These are phyloP conservation scores for Ogataea salicorniae DNA, from an alignment of 805 yeast species.

Conservation along the genomic window DNA sequence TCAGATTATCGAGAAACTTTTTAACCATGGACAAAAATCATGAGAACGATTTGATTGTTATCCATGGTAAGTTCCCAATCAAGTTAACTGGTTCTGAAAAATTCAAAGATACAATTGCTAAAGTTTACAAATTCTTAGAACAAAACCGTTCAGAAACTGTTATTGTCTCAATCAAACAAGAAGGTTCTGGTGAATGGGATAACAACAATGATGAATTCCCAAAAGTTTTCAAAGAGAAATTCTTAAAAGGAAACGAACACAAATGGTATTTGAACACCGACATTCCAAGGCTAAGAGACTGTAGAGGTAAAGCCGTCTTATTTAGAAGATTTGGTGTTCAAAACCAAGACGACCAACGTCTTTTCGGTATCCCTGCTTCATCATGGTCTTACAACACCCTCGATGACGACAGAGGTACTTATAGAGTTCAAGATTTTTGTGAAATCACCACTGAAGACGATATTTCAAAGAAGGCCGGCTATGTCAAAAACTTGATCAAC, in stretches of 20 bases:
- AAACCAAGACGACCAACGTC: conserved; percentile 32
- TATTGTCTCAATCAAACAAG: conserved; percentile 66
- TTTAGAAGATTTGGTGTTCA: conserved; percentile 69
- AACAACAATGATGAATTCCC: conserved; percentile 60
- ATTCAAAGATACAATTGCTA: conserved; percentile 47
- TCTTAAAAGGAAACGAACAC: conserved; percentile 43
- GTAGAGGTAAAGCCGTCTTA: conserved; percentile 60
- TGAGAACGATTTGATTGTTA: conserved; percentile 53
- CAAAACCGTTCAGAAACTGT: conserved; percentile 54
- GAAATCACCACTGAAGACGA: conserved; percentile 51
- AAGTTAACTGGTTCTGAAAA: conserved; percentile 51
- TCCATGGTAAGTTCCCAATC: conserved; percentile 76
- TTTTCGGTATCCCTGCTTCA: conserved; percentile 63
- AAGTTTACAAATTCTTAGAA: conserved; percentile 53
- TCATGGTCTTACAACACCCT: conserved; percentile 63
- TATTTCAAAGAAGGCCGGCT: conserved; percentile 49
- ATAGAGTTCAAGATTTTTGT: conserved; percentile 71
- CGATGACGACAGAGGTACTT: conserved; percentile 56
- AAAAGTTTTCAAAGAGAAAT: conserved; percentile 53
- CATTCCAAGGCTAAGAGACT: conserved; percentile 56
- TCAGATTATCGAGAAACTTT: conserved; percentile 57
- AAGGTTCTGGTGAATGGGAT: conserved; percentile 65
- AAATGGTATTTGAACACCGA: conserved; percentile 55
- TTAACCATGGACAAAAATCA: conserved; percentile 39
- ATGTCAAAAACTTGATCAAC: conserved; percentile 50